These are phyloP conservation scores for Coccomyxa sp. DNA, from an alignment of 139 green algal genomes.

Conservation along the genomic window DNA sequence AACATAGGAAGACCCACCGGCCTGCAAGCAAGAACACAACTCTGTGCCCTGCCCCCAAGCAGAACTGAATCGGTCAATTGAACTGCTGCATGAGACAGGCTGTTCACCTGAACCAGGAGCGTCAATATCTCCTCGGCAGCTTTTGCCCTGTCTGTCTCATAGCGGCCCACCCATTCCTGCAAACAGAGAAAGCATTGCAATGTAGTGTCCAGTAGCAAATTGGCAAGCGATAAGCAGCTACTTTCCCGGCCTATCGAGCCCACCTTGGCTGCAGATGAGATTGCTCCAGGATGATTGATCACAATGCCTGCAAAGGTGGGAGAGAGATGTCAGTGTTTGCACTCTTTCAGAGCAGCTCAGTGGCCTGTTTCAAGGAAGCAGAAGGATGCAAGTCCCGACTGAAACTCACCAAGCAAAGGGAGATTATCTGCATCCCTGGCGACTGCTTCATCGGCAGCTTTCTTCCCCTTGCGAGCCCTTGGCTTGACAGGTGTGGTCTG, in stretches of 20 bases:
- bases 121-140: constrained; percentile 60
- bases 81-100: background rate
- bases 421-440: too few species aligned
- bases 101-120: constrained; percentile 53
- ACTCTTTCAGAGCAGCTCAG: background rate
- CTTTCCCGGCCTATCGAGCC: background rate
- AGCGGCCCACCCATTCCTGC: constrained; percentile 63
- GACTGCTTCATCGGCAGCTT: too few species aligned
- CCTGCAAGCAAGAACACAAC: constrained; percentile 24
- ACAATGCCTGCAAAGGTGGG: background rate
- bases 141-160: constrained; percentile 21
- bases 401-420: too few species aligned
- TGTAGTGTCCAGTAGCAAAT: background rate
- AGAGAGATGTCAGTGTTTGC: background rate
- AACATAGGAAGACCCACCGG: constrained; percentile 32
- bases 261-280: background rate
- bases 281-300: background rate
- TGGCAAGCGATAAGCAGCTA: background rate
- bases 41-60: background rate
- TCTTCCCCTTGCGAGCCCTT: too few species aligned
- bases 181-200: background rate
- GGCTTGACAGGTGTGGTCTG: too few species aligned
- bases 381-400: too few species aligned
- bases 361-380: background rate
- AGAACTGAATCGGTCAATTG: too few species aligned